These are phyloP conservation scores for Populus trichocarpa DNA, from an alignment of 441 rosid species.

Conservation along the genomic window DNA sequence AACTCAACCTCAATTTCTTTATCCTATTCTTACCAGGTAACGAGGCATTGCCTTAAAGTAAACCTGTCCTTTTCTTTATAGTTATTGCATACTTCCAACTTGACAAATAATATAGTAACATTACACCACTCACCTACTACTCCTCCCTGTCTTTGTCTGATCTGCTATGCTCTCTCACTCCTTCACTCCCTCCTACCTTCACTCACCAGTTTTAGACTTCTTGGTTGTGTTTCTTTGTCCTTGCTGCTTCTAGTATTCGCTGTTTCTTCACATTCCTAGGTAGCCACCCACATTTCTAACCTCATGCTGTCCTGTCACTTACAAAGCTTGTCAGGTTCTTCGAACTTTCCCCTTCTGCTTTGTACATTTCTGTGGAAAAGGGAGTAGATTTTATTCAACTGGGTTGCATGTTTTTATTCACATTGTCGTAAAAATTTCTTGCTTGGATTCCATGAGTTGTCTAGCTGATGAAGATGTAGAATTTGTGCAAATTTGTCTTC, in stretches of 20 bases:
- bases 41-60: neutral
- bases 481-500: neutral
- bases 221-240: neutral
- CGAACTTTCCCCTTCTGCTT: neutral
- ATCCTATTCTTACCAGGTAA: neutral
- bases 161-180: neutral
- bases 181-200: neutral
- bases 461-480: neutral
- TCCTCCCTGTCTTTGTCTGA: neutral
- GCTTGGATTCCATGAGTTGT: neutral
- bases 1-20: neutral
- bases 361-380: neutral
- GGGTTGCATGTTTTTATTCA: neutral
- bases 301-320: neutral
- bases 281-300: neutral
- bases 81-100: neutral
- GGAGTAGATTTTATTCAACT: neutral
- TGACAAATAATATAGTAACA: neutral
- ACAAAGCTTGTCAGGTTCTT: neutral
- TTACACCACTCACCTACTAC: neutral
- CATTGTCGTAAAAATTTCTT: neutral
- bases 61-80: neutral
- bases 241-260: neutral
- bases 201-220: neutral
- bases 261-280: neutral